Percentiles rank a stretch among this genome's conserved stretches.
Evolutionary conservation across 2,329 filamentous ascomycete genomes (phyloP).

Genomic region (Cyanodermella asteris): DNA sequence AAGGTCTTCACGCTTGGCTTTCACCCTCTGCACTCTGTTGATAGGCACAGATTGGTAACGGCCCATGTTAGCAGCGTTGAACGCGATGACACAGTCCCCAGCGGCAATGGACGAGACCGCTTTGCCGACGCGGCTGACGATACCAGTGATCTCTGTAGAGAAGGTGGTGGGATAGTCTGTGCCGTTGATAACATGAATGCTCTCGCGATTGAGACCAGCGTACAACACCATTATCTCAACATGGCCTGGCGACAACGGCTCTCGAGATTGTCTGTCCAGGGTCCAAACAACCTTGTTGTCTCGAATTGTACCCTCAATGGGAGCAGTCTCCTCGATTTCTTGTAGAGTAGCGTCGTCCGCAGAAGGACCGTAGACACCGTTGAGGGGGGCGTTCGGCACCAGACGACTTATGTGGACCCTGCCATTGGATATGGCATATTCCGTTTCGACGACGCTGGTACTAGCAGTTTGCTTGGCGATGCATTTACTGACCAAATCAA

Average conservation of each 20-base stretch:
- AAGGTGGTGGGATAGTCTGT: neutral
- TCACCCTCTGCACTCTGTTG: neutral
- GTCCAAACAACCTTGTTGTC: neutral
- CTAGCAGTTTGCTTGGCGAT: conserved; percentile 1
- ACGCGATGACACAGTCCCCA: conserved; percentile 1
- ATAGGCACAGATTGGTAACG: neutral
- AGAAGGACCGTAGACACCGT: neutral
- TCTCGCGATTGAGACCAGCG: neutral
- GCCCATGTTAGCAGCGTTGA: neutral
- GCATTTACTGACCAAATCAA: conserved; percentile 1
- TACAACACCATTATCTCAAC: neutral
- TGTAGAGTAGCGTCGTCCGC: neutral
- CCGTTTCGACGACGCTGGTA: conserved; percentile 1
- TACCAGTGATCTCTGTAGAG: conserved; percentile 1
- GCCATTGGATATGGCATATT: neutral
- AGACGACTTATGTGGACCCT: conserved; percentile 1
- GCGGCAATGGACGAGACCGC: neutral
- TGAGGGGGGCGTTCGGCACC: neutral
- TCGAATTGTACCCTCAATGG: neutral
- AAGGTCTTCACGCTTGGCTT: conserved; percentile 1
- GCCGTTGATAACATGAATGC: neutral
- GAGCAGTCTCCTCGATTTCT: neutral
- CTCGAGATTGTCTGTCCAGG: neutral
- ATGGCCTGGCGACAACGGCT: neutral
- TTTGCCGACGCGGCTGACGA: conserved; percentile 1